Base-by-base conservation (phyloP, 805 yeast genomes). In the Myxozyma udenii region DNA sequence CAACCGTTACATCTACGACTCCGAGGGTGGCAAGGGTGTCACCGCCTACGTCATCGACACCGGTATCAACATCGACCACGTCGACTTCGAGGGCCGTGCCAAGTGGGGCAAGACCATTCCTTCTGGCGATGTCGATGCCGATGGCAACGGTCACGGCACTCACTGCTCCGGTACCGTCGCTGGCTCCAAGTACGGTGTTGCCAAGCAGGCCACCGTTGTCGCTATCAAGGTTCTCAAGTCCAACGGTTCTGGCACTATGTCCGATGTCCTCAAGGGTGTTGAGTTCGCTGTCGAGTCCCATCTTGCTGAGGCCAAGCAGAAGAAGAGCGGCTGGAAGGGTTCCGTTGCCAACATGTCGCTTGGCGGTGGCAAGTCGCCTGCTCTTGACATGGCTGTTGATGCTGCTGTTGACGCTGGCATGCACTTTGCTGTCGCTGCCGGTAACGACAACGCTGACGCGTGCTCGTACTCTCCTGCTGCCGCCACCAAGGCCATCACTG, bases 401-500 rank as follows among this genome's bases (percentile, higher is more conserved):
- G 82, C 82, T 43, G 83, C 81, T 23, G 77, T 73, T 53, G 71
- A 69, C 61, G 77, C 78, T 35, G 83, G 83, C 60, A 64, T 79
- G 48, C 80, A 78, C 67, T 74, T 79, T 61, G 80, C 82, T 36
- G 83, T 79, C 55, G 83, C 84, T 45, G 84, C 84, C 26, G 83
- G 84, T 65, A 79, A 79, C 65, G 83, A 78, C 62, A 75, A 78
- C 65, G 76, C 74, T 44, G 83, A 79, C 60, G 83, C 84, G 12
- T 79, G 82, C 68, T 70, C 74, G 58, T 71, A 72, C 53, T 79
- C 83, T n/a, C 84, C 84, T 30, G 83, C 83, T 7, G 72, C 77
- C 52, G 82, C 83, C n/a, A 74, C 69, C 53, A 70, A 73, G 58
- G 80, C 96, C 41, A 79, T 91, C 64, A 87, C 96, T 42, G 98